Evolutionary conservation across 2,329 filamentous ascomycete genomes (phyloP).

Genomic region (Paraconiothyrium sp.): DNA sequence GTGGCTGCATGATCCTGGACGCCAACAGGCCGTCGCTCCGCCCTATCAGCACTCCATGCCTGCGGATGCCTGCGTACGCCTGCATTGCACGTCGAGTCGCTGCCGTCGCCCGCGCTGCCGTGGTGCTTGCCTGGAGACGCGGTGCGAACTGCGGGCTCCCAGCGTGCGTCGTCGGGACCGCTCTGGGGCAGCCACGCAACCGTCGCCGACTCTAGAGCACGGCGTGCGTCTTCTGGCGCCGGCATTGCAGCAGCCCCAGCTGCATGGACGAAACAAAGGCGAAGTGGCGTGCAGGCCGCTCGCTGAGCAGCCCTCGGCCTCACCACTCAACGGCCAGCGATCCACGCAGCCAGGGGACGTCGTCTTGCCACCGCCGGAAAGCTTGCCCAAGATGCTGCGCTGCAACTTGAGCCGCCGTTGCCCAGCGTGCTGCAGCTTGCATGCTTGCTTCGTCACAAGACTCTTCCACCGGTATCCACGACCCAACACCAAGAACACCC

Average conservation of each 20-base stretch:
- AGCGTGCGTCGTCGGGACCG: neutral
- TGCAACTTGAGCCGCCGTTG: slow-evolving; percentile 9
- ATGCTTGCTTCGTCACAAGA: neutral
- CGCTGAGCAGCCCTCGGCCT: slow-evolving; percentile 10
- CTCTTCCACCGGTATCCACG: neutral
- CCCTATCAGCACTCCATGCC: slow-evolving; percentile 14
- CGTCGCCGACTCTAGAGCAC: neutral
- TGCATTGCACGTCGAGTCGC: slow-evolving; percentile 9
- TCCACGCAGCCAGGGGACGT: slow-evolving; percentile 14
- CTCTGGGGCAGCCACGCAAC: slow-evolving; percentile 1
- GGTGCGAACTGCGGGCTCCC: neutral
- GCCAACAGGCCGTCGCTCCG: slow-evolving; percentile 8
- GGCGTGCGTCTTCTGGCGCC: neutral
- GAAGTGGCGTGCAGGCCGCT: slow-evolving; percentile 29
- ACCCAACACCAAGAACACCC: neutral
- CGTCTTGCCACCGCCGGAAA: slow-evolving; percentile 8
- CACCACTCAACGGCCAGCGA: slow-evolving; percentile 26
- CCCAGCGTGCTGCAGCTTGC: neutral
- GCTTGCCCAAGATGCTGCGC: neutral
- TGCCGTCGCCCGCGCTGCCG: slow-evolving; percentile 4
- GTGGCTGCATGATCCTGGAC: slow-evolving; percentile 31
- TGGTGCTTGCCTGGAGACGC: too few relatives aligned
- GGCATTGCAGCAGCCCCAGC: slow-evolving; percentile 9
- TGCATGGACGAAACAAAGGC: slow-evolving; percentile 20
- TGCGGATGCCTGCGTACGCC: neutral